phyloP scores from a whole-genome alignment of 768 basidiomycete genomes.

The Leucosporidium yakuticum region DNA sequence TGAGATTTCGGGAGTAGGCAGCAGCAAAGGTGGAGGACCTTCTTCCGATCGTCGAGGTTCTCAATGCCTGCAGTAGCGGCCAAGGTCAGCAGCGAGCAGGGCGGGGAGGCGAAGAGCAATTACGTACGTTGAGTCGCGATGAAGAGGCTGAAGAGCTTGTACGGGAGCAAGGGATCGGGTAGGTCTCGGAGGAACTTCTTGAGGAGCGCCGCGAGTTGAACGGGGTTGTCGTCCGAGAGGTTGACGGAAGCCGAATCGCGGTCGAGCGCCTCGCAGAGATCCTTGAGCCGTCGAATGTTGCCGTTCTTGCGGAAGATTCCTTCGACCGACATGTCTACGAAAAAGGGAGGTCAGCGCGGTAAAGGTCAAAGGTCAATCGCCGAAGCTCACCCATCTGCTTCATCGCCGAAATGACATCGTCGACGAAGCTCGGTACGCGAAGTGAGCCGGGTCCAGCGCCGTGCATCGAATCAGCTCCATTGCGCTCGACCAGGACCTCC shows the following conservation, averaged over 20 bases:
- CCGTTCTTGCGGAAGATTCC: slow-evolving; percentile 98
- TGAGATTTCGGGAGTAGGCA: slow-evolving; percentile 85
- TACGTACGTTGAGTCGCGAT: slow-evolving; percentile 79
- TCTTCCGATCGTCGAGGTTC: slow-evolving; percentile 67
- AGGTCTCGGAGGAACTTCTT: slow-evolving; percentile 96
- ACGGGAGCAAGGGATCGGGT: slow-evolving; percentile 92
- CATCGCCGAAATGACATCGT: slow-evolving; percentile 98
- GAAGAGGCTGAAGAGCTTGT: slow-evolving; percentile 81
- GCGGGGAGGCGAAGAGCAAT: background rate
- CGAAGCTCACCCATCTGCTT: slow-evolving; percentile 82
- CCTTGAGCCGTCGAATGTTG: slow-evolving; percentile 86
- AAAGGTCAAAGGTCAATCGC: background rate
- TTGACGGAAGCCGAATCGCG: slow-evolving; percentile 89
- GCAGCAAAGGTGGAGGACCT: slow-evolving; percentile 76
- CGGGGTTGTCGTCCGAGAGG: slow-evolving; percentile 87
- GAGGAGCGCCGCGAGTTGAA: slow-evolving; percentile 89
- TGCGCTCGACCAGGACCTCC: slow-evolving; percentile 84
- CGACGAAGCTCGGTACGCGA: slow-evolving; percentile 92
- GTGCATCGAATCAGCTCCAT: slow-evolving; percentile 89
- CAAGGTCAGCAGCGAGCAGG: background rate
- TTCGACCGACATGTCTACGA: slow-evolving; percentile 92
- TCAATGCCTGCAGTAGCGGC: slow-evolving; percentile 55
- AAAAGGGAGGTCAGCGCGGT: slow-evolving; percentile 5
- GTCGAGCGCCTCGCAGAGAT: slow-evolving; percentile 85
- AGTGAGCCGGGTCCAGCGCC: slow-evolving; percentile 79